phyloP scores from a whole-genome alignment of 202 grass and related monocot genomes.

The Zoysia matrella region DNA sequence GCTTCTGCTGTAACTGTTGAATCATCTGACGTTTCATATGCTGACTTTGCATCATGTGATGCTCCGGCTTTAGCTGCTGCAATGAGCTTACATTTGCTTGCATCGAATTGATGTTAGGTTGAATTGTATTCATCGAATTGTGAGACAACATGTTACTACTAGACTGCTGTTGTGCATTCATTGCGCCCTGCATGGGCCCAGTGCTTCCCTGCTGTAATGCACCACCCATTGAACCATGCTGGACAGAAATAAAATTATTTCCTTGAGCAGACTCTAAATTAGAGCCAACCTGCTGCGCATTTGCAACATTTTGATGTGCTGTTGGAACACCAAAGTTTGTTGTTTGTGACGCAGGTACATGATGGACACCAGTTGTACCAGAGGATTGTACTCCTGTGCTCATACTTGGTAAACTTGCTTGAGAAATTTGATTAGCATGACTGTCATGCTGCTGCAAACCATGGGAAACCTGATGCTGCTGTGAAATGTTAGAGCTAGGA shows the following conservation, averaged over 20 bases:
- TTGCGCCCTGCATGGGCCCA: constrained; percentile 57
- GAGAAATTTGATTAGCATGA: constrained; percentile 68
- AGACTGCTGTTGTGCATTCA: constrained; percentile 59
- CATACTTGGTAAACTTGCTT: constrained; percentile 52
- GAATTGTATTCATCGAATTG: constrained; percentile 61
- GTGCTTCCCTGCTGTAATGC: constrained; percentile 54
- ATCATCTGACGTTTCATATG: constrained; percentile 59
- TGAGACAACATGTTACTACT: constrained; percentile 68
- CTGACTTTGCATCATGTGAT: constrained; percentile 69
- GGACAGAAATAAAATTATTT: constrained; percentile 67
- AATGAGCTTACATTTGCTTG: constrained; percentile 66
- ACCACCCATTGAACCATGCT: constrained; percentile 60
- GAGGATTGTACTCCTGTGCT: constrained; percentile 42
- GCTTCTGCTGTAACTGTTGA: constrained; percentile 68
- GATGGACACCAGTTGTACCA: constrained; percentile 40
- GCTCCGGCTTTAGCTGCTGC: constrained; percentile 74
- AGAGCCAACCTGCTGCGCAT: constrained; percentile 54
- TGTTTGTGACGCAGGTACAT: constrained; percentile 53
- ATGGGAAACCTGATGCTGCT: constrained; percentile 39
- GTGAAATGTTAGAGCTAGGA: constrained; percentile 55
- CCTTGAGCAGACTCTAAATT: constrained; percentile 58
- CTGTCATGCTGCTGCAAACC: constrained; percentile 63
- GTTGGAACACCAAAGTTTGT: constrained; percentile 60
- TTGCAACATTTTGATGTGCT: constrained; percentile 68
- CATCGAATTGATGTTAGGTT: constrained; percentile 64